Percentiles rank a stretch among this genome's conserved stretches.
phyloP scores from a whole-genome alignment of 1,139 yeast genomes.

The Lodderomyces oxycetoniae region DNA sequence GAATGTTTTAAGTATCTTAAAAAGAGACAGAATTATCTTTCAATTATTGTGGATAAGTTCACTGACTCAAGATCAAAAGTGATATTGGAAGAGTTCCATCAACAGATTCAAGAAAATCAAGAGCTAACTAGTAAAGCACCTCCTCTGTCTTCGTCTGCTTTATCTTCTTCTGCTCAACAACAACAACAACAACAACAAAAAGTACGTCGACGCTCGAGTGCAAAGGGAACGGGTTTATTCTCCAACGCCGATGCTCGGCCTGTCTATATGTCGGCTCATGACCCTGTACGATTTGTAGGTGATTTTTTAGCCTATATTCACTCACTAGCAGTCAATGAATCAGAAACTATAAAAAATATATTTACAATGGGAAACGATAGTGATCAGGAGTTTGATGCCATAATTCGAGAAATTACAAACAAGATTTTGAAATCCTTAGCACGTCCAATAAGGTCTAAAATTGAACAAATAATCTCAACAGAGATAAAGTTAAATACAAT shows the following conservation, averaged over 20 bases:
- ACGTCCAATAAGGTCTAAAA: constrained; percentile 41
- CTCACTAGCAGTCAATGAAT: constrained; percentile 82
- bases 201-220: constrained; percentile 6
- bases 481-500: constrained; percentile 56
- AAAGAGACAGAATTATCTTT: constrained; percentile 46
- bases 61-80: constrained; percentile 55
- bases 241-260: constrained; percentile 36
- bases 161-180: too few species aligned
- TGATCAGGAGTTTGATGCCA: constrained; percentile 19
- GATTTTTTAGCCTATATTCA: constrained; percentile 89
- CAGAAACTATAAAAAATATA: constrained; percentile 59
- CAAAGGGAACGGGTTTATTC: constrained; percentile 6
- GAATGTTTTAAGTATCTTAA: constrained; percentile 30
- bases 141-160: background rate
- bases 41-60: constrained; percentile 41
- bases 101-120: constrained; percentile 37
- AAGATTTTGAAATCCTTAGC: constrained; percentile 30
- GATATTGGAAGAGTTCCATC: constrained; percentile 54
- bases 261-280: constrained; percentile 65
- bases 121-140: constrained; percentile 15
- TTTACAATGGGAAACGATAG: constrained; percentile 22
- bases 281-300: constrained; percentile 77
- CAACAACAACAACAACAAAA: too few species aligned
- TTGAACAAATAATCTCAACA: constrained; percentile 65
- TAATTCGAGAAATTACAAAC: constrained; percentile 32